Percentiles rank a stretch among this genome's conserved stretches.
These are phyloP conservation scores for Solanum dulcamara DNA, from an alignment of 257 asterid species.

Conservation along the genomic window DNA sequence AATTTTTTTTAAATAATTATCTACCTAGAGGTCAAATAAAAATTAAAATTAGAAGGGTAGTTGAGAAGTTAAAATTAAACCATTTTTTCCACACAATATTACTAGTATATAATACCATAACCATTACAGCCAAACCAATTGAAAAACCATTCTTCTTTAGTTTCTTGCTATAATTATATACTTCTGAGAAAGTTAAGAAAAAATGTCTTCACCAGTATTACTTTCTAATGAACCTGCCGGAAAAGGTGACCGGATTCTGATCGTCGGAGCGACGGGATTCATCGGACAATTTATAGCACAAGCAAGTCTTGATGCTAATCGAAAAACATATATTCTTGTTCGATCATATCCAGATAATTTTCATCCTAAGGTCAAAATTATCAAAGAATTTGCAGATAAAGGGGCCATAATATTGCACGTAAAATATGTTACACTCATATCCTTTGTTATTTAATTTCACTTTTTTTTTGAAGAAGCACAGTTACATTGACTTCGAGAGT, in stretches of 20 bases:
- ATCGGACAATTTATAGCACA: constrained; percentile 17
- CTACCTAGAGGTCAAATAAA: not conserved
- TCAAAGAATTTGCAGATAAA: constrained; percentile 14
- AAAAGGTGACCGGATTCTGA: constrained; percentile 4
- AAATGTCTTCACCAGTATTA: not conserved
- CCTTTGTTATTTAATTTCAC: not conserved
- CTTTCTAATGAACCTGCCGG: not conserved
- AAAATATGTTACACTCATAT: not conserved
- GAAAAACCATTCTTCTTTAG: not conserved
- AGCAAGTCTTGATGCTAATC: constrained; percentile 18
- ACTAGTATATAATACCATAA: not conserved
- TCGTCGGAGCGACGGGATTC: constrained; percentile 24
- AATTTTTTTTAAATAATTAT: not conserved
- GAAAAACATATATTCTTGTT: constrained; percentile 8
- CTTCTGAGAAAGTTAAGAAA: not conserved
- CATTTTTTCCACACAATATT: not conserved
- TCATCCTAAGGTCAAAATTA: not conserved
- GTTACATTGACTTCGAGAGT: not conserved
- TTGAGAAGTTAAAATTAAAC: not conserved
- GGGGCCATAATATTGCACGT: constrained; percentile 21
- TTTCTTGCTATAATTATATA: not conserved
- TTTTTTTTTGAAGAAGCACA: not conserved
- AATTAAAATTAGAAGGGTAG: not conserved
- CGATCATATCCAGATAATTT: not conserved
- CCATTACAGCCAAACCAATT: not conserved